These are phyloP conservation scores for Geotrichum fermentans DNA, from an alignment of 1,139 yeast species.

Conservation along the genomic window DNA sequence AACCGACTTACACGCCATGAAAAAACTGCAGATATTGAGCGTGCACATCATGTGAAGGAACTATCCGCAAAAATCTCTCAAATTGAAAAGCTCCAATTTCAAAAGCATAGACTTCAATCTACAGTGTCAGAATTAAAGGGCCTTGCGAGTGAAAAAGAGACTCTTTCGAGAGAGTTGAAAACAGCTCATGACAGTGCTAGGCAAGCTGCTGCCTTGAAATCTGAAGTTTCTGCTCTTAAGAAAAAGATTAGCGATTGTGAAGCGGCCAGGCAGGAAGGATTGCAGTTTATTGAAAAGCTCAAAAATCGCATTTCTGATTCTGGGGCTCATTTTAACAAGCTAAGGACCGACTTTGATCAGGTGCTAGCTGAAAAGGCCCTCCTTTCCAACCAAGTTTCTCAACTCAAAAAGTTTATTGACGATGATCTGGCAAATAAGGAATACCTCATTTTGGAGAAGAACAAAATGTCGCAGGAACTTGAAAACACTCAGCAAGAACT, in stretches of 20 bases:
- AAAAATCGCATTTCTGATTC: constrained; percentile 18
- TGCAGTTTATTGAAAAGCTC: constrained; percentile 16
- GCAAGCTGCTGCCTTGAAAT: constrained; percentile 23
- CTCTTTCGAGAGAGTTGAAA: constrained; percentile 26
- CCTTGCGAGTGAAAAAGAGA: constrained; percentile 24
- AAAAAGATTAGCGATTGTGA: constrained; percentile 39
- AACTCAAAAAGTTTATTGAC: constrained; percentile 26
- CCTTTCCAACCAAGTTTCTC: constrained; percentile 23
- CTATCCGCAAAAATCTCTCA: constrained; percentile 27
- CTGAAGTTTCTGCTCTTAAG: constrained; percentile 38
- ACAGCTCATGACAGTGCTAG: constrained; percentile 25
- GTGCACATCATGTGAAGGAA: constrained; percentile 26
- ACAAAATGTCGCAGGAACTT: constrained; percentile 27
- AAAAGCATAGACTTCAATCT: constrained; percentile 24
- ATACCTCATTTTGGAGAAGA: constrained; percentile 28
- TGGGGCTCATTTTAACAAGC: constrained; percentile 15
- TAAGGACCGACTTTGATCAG: constrained; percentile 16
- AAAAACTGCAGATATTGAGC: constrained; percentile 26
- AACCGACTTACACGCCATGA: constrained; percentile 30
- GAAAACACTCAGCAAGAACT: constrained; percentile 26
- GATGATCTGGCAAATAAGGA: constrained; percentile 26
- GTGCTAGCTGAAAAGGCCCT: constrained; percentile 17
- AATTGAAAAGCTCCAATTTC: constrained; percentile 27
- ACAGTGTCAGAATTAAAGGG: constrained; percentile 19
- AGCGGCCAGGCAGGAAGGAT: constrained; percentile 8